Evolutionary conservation across 257 asterid genomes (phyloP).

Genomic region (Osmanthus fragrans): DNA sequence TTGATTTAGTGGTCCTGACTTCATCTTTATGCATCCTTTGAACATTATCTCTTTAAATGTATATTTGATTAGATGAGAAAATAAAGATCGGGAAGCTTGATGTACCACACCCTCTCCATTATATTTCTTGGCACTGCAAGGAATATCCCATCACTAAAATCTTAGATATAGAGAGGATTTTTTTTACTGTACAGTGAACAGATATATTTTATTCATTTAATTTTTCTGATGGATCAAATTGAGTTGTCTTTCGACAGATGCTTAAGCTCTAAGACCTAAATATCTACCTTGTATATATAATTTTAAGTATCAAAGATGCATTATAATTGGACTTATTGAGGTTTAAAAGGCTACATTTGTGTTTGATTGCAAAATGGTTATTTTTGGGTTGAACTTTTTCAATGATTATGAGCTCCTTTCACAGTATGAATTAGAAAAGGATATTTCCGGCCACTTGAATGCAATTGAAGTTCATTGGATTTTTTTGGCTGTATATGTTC

Average conservation of each 20-base stretch:
- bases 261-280: constrained; percentile 2
- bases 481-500: neutral
- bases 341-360: neutral
- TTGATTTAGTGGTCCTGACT: constrained; percentile 3
- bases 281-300: neutral
- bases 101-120: too few relatives aligned
- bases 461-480: neutral
- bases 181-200: constrained; percentile 38
- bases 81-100: neutral
- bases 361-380: neutral
- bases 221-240: neutral
- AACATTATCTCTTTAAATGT: neutral
- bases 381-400: neutral
- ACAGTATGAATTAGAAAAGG: neutral
- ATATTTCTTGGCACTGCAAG: neutral
- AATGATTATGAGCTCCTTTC: neutral
- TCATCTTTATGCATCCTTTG: neutral
- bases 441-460: neutral
- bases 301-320: neutral
- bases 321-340: neutral
- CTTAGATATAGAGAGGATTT: constrained; percentile 29
- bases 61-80: neutral
- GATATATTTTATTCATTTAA: constrained; percentile 4
- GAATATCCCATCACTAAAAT: neutral
- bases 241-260: constrained; percentile 11